Conservation (phyloP, 164 flowering plant genomes). For the Vitis rupestris region DNA sequence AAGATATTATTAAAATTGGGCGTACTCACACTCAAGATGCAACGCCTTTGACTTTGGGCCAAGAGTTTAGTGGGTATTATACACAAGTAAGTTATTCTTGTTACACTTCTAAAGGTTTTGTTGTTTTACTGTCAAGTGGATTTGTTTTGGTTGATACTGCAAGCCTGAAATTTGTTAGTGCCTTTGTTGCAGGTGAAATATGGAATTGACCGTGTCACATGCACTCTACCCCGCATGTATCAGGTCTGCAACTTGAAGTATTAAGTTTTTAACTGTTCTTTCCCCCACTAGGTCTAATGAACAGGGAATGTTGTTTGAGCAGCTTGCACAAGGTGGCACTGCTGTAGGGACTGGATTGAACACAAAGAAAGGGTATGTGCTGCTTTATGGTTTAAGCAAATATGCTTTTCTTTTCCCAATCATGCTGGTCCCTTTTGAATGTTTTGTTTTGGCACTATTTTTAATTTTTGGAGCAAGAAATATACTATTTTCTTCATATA, state of each 20-base stretch:
- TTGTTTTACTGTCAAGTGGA: background rate
- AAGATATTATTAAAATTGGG: constrained; percentile 93
- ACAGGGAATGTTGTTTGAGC: constrained; percentile 24
- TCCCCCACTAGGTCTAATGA: constrained; percentile 17
- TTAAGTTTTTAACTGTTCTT: background rate
- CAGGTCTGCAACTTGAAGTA: constrained; percentile 49
- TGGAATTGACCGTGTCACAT: constrained; percentile 73
- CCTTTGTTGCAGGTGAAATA: constrained; percentile 71
- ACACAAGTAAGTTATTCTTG: constrained; percentile 66
- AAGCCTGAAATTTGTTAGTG: background rate
- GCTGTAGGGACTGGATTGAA: constrained; percentile 99
- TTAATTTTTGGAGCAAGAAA: background rate
- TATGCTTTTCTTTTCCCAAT: background rate
- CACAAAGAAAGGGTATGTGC: constrained; percentile 88
- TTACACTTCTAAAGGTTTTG: background rate
- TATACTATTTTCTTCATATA: background rate
- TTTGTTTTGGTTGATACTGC: constrained; percentile 5
- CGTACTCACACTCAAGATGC: constrained; percentile 99
- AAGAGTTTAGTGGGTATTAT: constrained; percentile 96
- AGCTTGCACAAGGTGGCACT: constrained; percentile 99
- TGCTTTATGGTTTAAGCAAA: background rate
- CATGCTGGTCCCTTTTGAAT: background rate
- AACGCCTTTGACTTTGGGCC: constrained; percentile 97
- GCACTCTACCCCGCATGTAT: constrained; percentile 88
- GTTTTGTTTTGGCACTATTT: background rate